Conservation (phyloP, 75 land plant species). For the Azolla pinnata region DNA sequence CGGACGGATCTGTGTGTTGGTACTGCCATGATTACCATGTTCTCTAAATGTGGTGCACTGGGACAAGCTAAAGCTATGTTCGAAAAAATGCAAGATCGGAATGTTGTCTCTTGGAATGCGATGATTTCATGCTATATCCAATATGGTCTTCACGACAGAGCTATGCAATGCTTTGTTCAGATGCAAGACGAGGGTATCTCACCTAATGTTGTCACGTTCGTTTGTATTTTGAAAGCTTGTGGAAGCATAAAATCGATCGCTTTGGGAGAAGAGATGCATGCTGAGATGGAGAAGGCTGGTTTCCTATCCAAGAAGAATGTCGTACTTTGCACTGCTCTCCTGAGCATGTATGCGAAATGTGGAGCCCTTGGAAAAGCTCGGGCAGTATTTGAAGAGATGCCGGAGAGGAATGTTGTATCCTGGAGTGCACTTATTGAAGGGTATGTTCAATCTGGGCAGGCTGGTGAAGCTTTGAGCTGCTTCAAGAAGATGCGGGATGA, state of each 20-base stretch:
- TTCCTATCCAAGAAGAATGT: constrained; percentile 41
- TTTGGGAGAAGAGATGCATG: no score
- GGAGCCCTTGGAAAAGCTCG: neutral
- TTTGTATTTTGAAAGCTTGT: constrained; percentile 54
- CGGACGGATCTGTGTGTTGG: no score
- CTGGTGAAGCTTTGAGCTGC: no score
- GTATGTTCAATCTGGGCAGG: no score
- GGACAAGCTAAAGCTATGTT: constrained; percentile 38
- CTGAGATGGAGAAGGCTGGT: constrained; percentile 47
- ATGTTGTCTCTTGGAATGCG: constrained; percentile 51
- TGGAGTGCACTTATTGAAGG: constrained; percentile 19
- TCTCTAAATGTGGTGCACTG: constrained; percentile 43
- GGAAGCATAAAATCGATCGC: constrained; percentile 39
- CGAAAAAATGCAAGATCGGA: constrained; percentile 18
- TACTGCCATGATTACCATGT: constrained; percentile 55
- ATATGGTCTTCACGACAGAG: constrained; percentile 34
- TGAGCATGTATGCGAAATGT: constrained; percentile 22
- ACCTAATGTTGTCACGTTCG: constrained; percentile 61
- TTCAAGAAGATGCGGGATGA: no score
- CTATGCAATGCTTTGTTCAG: constrained; percentile 32
- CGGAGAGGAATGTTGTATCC: constrained; percentile 7
- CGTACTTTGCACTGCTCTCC: constrained; percentile 46
- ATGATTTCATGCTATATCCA: constrained; percentile 53
- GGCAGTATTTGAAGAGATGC: neutral
- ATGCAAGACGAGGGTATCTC: constrained; percentile 36